Percentiles rank a stretch among this genome's conserved stretches.
phyloP scores from a whole-genome alignment of 2,329 filamentous ascomycete genomes.

The Emmonsiellopsis sp. region DNA sequence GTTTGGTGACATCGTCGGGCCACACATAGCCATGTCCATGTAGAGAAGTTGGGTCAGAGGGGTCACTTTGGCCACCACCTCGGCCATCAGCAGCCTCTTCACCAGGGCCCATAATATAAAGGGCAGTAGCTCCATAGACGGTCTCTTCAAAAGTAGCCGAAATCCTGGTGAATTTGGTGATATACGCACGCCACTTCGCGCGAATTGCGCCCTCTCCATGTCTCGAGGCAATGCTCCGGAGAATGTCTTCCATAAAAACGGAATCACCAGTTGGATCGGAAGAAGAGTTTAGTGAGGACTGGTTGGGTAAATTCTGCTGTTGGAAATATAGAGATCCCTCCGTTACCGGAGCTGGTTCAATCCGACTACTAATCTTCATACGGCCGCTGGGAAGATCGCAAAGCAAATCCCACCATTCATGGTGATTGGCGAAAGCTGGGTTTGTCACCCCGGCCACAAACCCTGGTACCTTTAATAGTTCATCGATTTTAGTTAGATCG shows the following conservation, averaged over 20 bases:
- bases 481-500: slow-evolving; percentile 94
- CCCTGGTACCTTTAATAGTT: slow-evolving; percentile 86
- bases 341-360: slow-evolving; percentile 69
- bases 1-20: slow-evolving; percentile 70
- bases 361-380: slow-evolving; percentile 86
- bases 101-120: slow-evolving; percentile 69
- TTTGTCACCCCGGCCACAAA: slow-evolving; percentile 98
- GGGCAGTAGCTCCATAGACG: slow-evolving; percentile 84
- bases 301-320: slow-evolving; percentile 46
- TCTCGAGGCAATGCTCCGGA: slow-evolving; percentile 71
- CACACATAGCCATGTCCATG: slow-evolving; percentile 92
- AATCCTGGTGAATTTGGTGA: slow-evolving; percentile 86
- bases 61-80: slow-evolving; percentile 28
- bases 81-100: slow-evolving; percentile 40
- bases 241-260: slow-evolving; percentile 78
- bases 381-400: slow-evolving; percentile 87
- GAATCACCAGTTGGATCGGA: slow-evolving; percentile 74
- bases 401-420: slow-evolving; percentile 96
- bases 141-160: slow-evolving; percentile 90
- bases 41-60: slow-evolving; percentile 42
- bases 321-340: slow-evolving; percentile 85
- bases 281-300: slow-evolving; percentile 14
- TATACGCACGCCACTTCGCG: slow-evolving; percentile 88
- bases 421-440: slow-evolving; percentile 86
- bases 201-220: slow-evolving; percentile 85